Percentiles rank a stretch among this genome's conserved stretches.
phyloP scores from a whole-genome alignment of 2,329 filamentous ascomycete species.

The Leptographium procerum region DNA sequence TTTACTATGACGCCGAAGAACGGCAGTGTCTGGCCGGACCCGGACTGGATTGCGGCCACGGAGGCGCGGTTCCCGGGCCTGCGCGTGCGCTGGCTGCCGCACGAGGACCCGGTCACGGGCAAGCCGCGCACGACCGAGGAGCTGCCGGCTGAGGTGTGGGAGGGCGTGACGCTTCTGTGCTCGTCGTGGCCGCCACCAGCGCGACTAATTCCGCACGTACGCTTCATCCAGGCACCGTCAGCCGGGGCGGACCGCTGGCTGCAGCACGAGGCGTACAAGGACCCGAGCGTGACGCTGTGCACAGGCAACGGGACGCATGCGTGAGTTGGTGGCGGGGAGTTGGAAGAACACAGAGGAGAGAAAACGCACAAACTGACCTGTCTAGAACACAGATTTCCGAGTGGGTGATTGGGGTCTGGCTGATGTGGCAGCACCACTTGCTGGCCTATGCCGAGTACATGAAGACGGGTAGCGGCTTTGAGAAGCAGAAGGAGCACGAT shows the following conservation, averaged over 20 bases:
- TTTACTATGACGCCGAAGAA: slow-evolving; percentile 18
- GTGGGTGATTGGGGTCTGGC: slow-evolving; percentile 19
- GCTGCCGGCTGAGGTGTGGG: slow-evolving; percentile 21
- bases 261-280: slow-evolving; percentile 21
- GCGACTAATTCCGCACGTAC: slow-evolving; percentile 22
- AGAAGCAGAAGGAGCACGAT: neutral
- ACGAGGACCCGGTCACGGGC: slow-evolving; percentile 7
- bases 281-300: slow-evolving; percentile 17
- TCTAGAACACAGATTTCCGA: slow-evolving; percentile 21
- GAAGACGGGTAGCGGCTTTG: slow-evolving; percentile 11
- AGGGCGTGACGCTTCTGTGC: slow-evolving; percentile 29
- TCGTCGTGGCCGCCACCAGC: slow-evolving; percentile 20
- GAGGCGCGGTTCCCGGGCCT: slow-evolving; percentile 26
- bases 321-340: slow-evolving; percentile 18
- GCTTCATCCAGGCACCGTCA: slow-evolving; percentile 32
- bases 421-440: slow-evolving; percentile 17
- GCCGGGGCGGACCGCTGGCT: slow-evolving; percentile 33
- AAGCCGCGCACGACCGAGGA: slow-evolving; percentile 11
- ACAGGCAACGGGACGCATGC: slow-evolving; percentile 30
- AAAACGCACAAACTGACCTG: neutral
- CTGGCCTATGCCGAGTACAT: slow-evolving; percentile 1
- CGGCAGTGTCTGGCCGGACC: slow-evolving; percentile 11
- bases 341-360: neutral
- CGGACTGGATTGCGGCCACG: slow-evolving; percentile 23
- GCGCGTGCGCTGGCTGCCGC: slow-evolving; percentile 21